Conservation (phyloP, 129 eudicot species). For the Sambucus nigra region DNA sequence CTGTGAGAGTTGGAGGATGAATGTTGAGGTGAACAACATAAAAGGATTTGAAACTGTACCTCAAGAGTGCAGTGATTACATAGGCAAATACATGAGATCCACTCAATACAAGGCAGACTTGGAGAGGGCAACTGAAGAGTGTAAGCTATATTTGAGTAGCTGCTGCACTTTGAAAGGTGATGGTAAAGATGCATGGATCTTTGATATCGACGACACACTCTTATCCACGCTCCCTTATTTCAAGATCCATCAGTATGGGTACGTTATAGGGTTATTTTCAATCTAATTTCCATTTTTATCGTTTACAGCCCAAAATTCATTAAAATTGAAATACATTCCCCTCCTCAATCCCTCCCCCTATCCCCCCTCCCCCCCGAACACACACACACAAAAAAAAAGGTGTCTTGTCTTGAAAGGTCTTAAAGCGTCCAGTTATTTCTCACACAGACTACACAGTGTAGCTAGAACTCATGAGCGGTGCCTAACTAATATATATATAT, state of each 20-base stretch:
- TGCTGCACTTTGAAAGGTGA: constrained; percentile 23
- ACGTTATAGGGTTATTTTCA: neutral
- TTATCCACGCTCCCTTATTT: constrained; percentile 23
- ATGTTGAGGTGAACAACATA: constrained; percentile 25
- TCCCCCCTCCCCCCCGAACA: no score
- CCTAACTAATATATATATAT: neutral
- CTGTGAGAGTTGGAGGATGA: constrained; percentile 36
- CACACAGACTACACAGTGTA: no score
- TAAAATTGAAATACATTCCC: no score
- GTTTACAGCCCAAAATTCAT: neutral
- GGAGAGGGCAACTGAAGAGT: constrained; percentile 24
- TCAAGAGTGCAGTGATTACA: constrained; percentile 18
- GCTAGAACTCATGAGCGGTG: no score
- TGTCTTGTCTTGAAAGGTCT: no score
- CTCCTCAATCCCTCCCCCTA: no score
- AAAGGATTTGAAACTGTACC: constrained; percentile 24
- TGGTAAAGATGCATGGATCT: constrained; percentile 34
- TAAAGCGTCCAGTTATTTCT: no score
- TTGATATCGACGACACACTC: constrained; percentile 28
- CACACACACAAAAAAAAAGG: no score
- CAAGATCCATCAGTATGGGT: constrained; percentile 26
- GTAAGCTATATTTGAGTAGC: constrained; percentile 14
- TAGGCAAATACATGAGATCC: constrained; percentile 24
- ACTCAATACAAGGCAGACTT: constrained; percentile 23
- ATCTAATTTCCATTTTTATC: neutral